Base-by-base conservation (phyloP, 345 rosid genomes). In the Salix viminalis region DNA sequence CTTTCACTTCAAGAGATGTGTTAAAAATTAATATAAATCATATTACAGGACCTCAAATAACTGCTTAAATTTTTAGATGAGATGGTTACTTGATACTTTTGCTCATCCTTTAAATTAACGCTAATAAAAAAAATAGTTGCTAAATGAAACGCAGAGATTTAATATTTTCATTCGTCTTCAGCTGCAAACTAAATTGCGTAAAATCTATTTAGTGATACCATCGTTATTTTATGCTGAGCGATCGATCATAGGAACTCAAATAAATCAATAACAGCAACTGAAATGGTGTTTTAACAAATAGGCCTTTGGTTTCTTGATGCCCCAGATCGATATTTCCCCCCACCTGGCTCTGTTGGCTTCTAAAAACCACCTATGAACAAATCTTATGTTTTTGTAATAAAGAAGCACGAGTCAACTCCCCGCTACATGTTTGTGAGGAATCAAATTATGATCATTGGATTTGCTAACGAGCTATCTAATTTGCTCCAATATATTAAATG, bases 331-430 rank as follows among this genome's bases (percentile, higher is more conserved):
- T 61, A 32, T 30, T 32, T 44, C 12, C 41, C 14, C 30, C 24
- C 13, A 2, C 41, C 34, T 71, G 54, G 28, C 44, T 50, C 28
- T 23, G 65, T 18, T 65, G 66, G 52, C 52, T 73, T 41, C 41
- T 26, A 7, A 19, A 23, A 65, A 36, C 23, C 65, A 62, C 37
- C 32, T 32, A 71, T 65, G 16, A 50, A 18, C 60, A 71, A 71
- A 71, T 71, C 76, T 50, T 37, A 65, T 7, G 39, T 71, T 77
- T 70, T 50, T 69, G n/a, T 62, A 36, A 37, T n/a, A 66, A 16
- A 54, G 9, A 28, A 39, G 46, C 8, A 1, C 30, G 39, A 73
- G 69, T 56, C 77, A 78, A 67, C 73, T 67, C n/a, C 69, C 48
- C 73, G 30, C 69, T 58, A n/a, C 10, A 16, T 39, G 16, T 56